These are phyloP conservation scores for Brassica hybrid DNA, from an alignment of 441 rosid species.

Conservation along the genomic window DNA sequence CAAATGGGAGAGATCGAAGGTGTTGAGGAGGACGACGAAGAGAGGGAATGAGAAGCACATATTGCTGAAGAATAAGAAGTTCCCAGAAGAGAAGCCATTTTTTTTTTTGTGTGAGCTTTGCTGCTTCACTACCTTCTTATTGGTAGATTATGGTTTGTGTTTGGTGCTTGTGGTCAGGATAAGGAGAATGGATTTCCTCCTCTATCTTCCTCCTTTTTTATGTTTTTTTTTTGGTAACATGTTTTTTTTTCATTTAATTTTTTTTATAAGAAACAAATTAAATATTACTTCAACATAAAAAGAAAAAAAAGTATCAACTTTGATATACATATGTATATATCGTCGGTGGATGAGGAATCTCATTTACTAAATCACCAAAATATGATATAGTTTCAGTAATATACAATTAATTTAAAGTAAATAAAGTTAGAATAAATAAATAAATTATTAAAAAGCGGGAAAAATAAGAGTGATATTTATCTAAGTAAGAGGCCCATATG, in stretches of 20 bases:
- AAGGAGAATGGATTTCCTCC: conserved; percentile 55
- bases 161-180: conserved; percentile 53
- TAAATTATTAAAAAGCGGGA: background rate
- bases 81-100: conserved; percentile 76
- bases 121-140: conserved; percentile 21
- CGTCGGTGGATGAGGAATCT: background rate
- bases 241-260: background rate
- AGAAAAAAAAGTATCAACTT: too few relatives aligned
- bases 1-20: conserved; percentile 49
- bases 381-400: background rate
- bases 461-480: background rate
- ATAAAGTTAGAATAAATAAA: background rate
- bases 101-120: conserved; percentile 31
- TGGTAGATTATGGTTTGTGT: conserved; percentile 29
- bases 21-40: conserved; percentile 46
- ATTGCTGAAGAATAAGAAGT: conserved; percentile 57
- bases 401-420: too few relatives aligned
- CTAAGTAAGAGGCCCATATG: background rate
- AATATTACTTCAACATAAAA: too few relatives aligned
- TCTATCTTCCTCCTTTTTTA: conserved; percentile 18
- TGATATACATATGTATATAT: too few relatives aligned
- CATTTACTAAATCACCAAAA: background rate
- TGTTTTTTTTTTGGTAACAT: background rate
- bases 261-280: background rate
- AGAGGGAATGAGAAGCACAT: conserved; percentile 57